phyloP scores from a whole-genome alignment of 202 grass and related monocot genomes.

The Cymbopogon flexuosus region DNA sequence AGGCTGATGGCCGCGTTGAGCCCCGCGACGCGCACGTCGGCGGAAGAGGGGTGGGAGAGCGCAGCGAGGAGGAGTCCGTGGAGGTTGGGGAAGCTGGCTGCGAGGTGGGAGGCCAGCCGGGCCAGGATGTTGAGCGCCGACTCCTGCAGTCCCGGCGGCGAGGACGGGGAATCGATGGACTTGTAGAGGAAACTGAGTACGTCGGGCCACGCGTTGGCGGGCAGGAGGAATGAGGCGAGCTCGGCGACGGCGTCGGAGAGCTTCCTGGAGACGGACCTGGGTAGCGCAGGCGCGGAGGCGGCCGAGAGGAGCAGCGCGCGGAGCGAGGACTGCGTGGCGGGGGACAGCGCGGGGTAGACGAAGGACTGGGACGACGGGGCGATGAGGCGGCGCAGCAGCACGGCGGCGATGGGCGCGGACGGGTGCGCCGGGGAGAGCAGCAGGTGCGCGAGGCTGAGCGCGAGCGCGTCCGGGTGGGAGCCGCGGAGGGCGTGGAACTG shows the following conservation, averaged over 20 bases:
- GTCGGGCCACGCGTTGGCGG: slow-evolving; percentile 47
- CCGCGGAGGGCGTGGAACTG: slow-evolving; percentile 48
- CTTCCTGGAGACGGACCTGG: slow-evolving; percentile 58
- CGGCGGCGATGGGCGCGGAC: slow-evolving; percentile 51
- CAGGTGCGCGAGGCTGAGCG: slow-evolving; percentile 50
- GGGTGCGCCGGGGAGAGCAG: slow-evolving; percentile 52
- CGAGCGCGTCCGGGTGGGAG: slow-evolving; percentile 51
- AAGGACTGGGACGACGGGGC: slow-evolving; percentile 45
- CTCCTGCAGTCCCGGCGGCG: slow-evolving; percentile 51
- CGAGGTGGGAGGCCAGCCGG: slow-evolving; percentile 51
- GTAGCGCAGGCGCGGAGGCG: slow-evolving; percentile 35
- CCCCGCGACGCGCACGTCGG: slow-evolving; percentile 54
- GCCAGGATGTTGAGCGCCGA: slow-evolving; percentile 63
- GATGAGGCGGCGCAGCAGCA: slow-evolving; percentile 79
- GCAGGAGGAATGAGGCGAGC: slow-evolving; percentile 55
- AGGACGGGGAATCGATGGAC: slow-evolving; percentile 49
- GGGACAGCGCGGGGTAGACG: slow-evolving; percentile 38
- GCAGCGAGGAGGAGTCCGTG: slow-evolving; percentile 49
- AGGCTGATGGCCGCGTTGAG: slow-evolving; percentile 60
- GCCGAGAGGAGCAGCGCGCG: slow-evolving; percentile 39
- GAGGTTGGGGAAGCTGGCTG: slow-evolving; percentile 40
- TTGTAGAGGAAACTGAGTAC: slow-evolving; percentile 66
- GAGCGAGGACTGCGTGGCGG: slow-evolving; percentile 62
- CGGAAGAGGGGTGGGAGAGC: slow-evolving; percentile 53
- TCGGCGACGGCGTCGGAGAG: slow-evolving; percentile 69